Percentiles rank a stretch among this genome's conserved stretches.
These are phyloP conservation scores for Knufia fluminis DNA, from an alignment of 2,329 filamentous ascomycete genomes.

Conservation along the genomic window DNA sequence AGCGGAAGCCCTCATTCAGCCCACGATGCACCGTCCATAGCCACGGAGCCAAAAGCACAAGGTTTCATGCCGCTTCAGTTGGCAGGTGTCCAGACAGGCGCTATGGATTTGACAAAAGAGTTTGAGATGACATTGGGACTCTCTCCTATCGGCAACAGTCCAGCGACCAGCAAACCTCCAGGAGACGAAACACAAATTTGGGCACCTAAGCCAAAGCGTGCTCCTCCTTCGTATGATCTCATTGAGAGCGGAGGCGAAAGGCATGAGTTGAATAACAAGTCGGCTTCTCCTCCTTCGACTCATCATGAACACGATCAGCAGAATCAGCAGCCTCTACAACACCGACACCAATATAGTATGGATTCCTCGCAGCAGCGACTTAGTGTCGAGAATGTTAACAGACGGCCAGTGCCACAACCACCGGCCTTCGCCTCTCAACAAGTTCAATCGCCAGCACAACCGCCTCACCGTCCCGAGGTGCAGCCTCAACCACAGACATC, in stretches of 20 bases:
- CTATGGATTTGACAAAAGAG: slow-evolving; percentile 16
- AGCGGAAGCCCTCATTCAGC: neutral
- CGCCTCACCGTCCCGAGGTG: too few species aligned
- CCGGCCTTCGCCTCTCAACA: neutral
- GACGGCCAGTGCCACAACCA: neutral
- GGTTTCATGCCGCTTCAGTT: neutral
- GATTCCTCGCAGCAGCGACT: neutral
- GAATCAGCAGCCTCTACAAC: neutral
- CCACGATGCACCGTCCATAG: neutral
- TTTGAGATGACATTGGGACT: slow-evolving; percentile 22
- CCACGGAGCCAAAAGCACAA: neutral
- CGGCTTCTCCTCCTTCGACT: neutral
- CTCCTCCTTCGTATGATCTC: slow-evolving; percentile 6
- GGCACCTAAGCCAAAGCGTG: slow-evolving; percentile 15
- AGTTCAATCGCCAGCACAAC: neutral
- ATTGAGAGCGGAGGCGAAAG: slow-evolving; percentile 2
- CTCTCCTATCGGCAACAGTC: slow-evolving; percentile 3
- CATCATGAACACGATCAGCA: too few species aligned
- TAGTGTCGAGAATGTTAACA: neutral
- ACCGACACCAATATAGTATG: neutral
- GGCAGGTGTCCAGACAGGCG: neutral
- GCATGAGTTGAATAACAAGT: neutral
- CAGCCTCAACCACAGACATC: too few species aligned
- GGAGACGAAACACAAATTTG: neutral
- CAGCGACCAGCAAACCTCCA: slow-evolving; percentile 9